Evolutionary conservation across 2,329 filamentous ascomycete species (phyloP), one percentile per base, ranked within the genome.

Genomic region (Venturia carpophila): DNA sequence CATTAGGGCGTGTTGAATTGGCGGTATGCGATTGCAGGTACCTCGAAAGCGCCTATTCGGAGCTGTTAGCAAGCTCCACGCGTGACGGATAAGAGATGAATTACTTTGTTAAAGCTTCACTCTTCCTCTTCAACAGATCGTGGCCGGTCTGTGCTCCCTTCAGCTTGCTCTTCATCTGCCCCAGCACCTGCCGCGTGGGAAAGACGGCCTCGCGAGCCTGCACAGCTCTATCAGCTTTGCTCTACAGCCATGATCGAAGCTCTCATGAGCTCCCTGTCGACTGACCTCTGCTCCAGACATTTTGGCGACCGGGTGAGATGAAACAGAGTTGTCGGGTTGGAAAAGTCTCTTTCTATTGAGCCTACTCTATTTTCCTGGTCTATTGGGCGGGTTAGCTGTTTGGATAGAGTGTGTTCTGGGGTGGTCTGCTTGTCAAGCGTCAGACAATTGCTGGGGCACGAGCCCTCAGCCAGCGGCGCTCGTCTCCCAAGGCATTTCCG

Each of bases 161-260:
- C 74, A 99, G 87, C 83, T 99, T 99, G 70, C 88, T 87, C 80
- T 97, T 97, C 93, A 99, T 99, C 75, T 95, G 79, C 69, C 92
- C 92, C 79, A 99, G 83, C 76, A 92, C 96, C 82, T 99, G 94
- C 73, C 94, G 91, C 75, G 94, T 99, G 73, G 94, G 91, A 79
- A 99, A 99, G 79, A 99, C 93, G 74, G 92, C 84, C 80, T 99
- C 94, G 77, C 94, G 87, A 77, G 93, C 91, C 92, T 96, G 76
- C 64, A 61, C 62, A 24, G 21, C 68, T 68, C 69, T 73, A 66
- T 72, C 70, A 66, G 65, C 69, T 66, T 66, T 60, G 47, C 19
- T 27, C 27, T 4, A 30, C 21, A 61, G 64, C 55, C 49, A 17
- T 39, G 47, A 37, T 45, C 19, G 43, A 42, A 47, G 43, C 17